Percentiles rank a stretch among this genome's conserved stretches.
phyloP scores from a whole-genome alignment of 768 basidiomycete species.

The Lactarius psammicola region DNA sequence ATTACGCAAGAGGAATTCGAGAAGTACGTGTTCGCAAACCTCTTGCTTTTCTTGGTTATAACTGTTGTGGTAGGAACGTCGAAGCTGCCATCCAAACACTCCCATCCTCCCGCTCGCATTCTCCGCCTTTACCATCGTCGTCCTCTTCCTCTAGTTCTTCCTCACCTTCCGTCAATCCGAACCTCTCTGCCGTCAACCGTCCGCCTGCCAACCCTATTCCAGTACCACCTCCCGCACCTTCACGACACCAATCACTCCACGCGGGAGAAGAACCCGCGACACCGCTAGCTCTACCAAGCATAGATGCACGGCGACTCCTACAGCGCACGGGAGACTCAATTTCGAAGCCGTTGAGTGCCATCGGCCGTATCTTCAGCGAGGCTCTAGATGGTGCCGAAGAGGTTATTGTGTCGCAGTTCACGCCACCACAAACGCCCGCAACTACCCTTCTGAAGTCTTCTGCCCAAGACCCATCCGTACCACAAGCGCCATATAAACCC shows the following conservation, averaged over 20 bases:
- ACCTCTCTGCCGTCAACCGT: conserved; percentile 11
- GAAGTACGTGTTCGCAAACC: conserved; percentile 41
- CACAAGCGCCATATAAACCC: conserved; percentile 72
- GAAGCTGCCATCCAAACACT: conserved; percentile 57
- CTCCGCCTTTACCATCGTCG: conserved; percentile 34
- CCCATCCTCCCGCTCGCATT: conserved; percentile 38
- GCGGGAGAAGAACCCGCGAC: conserved; percentile 89
- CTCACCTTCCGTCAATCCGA: conserved; percentile 34
- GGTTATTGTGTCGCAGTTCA: conserved; percentile 33
- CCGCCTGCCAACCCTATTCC: conserved; percentile 27
- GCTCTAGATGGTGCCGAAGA: conserved; percentile 73
- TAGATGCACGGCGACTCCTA: conserved; percentile 76
- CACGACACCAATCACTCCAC: conserved; percentile 41
- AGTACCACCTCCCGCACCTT: conserved; percentile 17
- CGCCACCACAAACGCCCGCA: conserved; percentile 17
- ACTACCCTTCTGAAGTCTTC: not conserved
- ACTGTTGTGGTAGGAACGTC: conserved; percentile 46
- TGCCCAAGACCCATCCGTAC: conserved; percentile 4
- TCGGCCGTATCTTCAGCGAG: conserved; percentile 83
- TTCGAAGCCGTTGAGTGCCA: conserved; percentile 86
- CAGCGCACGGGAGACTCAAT: conserved; percentile 91
- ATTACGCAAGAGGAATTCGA: conserved; percentile 95
- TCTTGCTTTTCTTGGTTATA: not conserved
- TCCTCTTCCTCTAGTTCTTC: conserved; percentile 33
- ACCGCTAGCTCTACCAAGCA: conserved; percentile 63